Base-by-base conservation (phyloP, 2,329 filamentous ascomycete genomes). In the Chaetomiaceae sp. region DNA sequence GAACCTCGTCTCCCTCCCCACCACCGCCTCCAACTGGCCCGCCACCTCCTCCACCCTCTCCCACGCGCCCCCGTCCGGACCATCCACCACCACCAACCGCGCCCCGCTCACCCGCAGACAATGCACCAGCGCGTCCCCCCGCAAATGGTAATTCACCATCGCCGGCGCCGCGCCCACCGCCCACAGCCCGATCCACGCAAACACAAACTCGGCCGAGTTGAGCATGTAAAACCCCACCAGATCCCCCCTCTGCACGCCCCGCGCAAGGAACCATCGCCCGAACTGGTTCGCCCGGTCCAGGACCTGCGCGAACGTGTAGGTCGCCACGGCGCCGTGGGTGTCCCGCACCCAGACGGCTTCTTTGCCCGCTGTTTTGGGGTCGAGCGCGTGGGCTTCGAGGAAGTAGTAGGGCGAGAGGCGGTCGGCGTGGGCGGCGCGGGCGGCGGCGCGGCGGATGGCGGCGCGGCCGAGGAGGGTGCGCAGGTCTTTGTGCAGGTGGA, bases 61-160 rank as follows among this genome's bases (percentile, higher is more conserved):
- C n/a, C 75, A 67, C 36, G 84, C 78, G 2, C 71, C 77, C 0
- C 68, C 64, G 21, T 81, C 75, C n/a, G n/a, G n/a, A 1, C 78
- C 74, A 53, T 86, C 85, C 8, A 85, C 78, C 1, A 87, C 64
- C 3, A 87, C 63, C 33, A 86, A 55, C 37, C 70, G 75, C 3
- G 81, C 74, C 4, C 74, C 75, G 44, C 78, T 80, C 48, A 86
- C 75, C 55, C 73, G 75, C 32, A 89, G 64, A 49, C 84, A 88
- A 66, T 89, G 85, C 41, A 87, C 62, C 58, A 89, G 67, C 1
- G 84, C 79, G 58, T 84, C 77, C 0, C 79, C 81, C 7, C 77
- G 73, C 7, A 89, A 71, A 62, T 89, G 84, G 65, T 85, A 81
- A 65, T 89, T 89, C 65, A 89, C 84, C 67, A 86, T 77, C 0